Conservation (phyloP, 441 rosid genomes). For the Dalechampia spathulata region DNA sequence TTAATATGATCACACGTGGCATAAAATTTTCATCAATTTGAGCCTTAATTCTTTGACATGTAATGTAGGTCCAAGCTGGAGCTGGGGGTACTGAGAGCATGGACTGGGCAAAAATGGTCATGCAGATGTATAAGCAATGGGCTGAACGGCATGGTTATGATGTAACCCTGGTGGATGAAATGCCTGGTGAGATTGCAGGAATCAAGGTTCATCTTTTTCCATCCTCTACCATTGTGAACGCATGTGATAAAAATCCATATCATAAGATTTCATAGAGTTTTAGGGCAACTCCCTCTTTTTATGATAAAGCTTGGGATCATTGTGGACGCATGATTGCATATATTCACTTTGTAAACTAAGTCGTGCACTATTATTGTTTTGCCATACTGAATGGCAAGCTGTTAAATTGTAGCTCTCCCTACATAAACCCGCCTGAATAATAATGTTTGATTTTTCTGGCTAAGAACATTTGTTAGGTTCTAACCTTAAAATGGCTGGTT, state of each 20-base stretch:
- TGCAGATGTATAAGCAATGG: constrained; percentile 90
- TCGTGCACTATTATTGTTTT: neutral
- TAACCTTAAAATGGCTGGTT: constrained; percentile 11
- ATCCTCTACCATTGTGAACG: constrained; percentile 2
- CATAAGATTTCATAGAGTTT: too few species aligned
- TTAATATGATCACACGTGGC: too few species aligned
- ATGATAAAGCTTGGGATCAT: too few species aligned
- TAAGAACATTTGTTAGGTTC: constrained; percentile 3
- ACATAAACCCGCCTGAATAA: neutral
- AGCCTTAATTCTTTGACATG: constrained; percentile 14
- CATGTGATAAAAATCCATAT: neutral
- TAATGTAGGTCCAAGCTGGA: constrained; percentile 85
- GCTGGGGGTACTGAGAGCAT: constrained; percentile 99
- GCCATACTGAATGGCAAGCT: constrained; percentile 5
- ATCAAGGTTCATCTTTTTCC: constrained; percentile 65
- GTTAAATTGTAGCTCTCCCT: neutral
- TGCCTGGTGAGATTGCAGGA: constrained; percentile 90
- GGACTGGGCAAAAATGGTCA: constrained; percentile 96
- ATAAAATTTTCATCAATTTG: constrained; percentile 10
- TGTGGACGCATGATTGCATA: too few species aligned
- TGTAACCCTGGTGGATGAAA: constrained; percentile 75
- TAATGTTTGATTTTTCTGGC: too few species aligned
- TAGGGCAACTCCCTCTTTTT: too few species aligned
- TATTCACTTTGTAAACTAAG: constrained; percentile 1
- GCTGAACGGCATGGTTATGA: constrained; percentile 62